Evolutionary conservation across 805 yeast genomes (phyloP), one percentile per base, ranked within the genome.

Genomic region (Nadsonia fulvescens): DNA sequence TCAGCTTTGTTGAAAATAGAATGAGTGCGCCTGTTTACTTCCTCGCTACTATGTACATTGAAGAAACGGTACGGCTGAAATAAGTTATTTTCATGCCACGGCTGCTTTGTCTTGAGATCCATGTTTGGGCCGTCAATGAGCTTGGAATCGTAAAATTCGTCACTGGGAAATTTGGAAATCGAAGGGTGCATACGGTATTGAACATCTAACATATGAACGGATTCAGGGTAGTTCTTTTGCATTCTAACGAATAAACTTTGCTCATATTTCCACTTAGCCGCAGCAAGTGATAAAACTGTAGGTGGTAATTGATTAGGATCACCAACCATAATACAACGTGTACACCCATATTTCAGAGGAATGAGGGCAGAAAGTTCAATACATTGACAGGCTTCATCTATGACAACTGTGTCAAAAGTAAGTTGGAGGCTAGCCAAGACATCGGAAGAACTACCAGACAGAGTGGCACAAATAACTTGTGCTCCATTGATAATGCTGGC

Each of bases 231-330:
- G 33, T 66, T 62, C 28, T 60, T 66, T 38, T 77, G 92, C 91
- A 86, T 83, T 35, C 98, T 63, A 21, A 86, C 96, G 49, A 89
- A 89, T 42, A 89, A 56, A 44, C 92, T 76, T 48, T 86, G 93
- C 36, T 86, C 93, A 43, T 89, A 89, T 22, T 68, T 66, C 38
- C 59, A 65, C 4, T 66, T 56, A 1, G 91, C 73, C 2, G 98
- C 96, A 8, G 69, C 73, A 38, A 76, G 82, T 0, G 95, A 86
- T 11, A 89, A 52, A 7, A 86, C 96, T 0, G 98, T 86, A 0
- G 98, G 98, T 0, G 98, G 98, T 35, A 89, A 61, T 53, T 89
- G 98, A 46, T 89, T 83, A 2, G 96, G 96, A 54, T 89, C 98
- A 47, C 98, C 98, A 23, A 89, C 98, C 92, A 89, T 76, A 25